Conservation (phyloP, 2,329 filamentous ascomycete species). For the Fusarium miscanthi region DNA sequence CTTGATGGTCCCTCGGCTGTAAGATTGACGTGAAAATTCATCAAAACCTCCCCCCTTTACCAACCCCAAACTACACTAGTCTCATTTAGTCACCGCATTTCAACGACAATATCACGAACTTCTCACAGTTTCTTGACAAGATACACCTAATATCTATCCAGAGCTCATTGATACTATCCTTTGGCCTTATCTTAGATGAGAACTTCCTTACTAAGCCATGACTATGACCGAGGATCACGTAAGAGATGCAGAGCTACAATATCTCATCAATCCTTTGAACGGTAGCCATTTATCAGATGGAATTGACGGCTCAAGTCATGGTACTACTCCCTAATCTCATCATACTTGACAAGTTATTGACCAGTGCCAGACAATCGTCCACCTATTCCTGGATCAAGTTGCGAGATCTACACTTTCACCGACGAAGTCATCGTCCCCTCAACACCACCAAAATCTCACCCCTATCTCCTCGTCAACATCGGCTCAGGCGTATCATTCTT, state of each 20-base stretch:
- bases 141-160: accelerated
- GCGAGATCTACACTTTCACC: conserved; percentile 95
- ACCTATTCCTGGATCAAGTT: conserved; percentile 8
- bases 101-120: not conserved
- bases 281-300: conserved; percentile 12
- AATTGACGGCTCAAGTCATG: conserved; percentile 14
- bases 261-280: not conserved
- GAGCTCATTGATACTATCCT: accelerated
- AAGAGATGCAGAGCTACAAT: not conserved
- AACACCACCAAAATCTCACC: conserved; percentile 83
- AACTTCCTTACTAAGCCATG: accelerated
- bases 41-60: conserved; percentile 15
- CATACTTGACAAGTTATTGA: not conserved
- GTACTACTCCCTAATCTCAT: not conserved
- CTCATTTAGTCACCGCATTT: conserved; percentile 24
- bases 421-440: conserved; percentile 92
- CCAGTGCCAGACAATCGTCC: not conserved
- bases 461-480: conserved; percentile 97
- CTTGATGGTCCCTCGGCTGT: not conserved
- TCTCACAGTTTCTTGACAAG: not conserved
- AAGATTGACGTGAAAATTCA: conserved; percentile 15
- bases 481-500: conserved; percentile 97
- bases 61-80: not conserved
- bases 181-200: accelerated
- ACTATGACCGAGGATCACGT: not conserved